phyloP scores from a whole-genome alignment of 345 rosid species.

The Angophora floribunda region DNA sequence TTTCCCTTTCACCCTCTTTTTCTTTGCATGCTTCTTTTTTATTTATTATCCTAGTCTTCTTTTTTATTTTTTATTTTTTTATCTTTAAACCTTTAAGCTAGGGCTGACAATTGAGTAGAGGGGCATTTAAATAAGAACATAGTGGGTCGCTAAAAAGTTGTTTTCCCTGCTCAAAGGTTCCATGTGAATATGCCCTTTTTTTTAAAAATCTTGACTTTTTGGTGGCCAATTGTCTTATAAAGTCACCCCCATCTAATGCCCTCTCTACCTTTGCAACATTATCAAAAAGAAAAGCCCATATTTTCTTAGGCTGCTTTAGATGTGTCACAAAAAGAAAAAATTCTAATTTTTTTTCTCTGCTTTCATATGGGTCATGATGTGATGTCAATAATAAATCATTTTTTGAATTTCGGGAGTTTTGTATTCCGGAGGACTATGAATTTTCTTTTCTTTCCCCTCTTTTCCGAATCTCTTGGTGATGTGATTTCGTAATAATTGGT shows the following conservation, averaged over 20 bases:
- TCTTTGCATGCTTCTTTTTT: background rate
- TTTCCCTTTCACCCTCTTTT: background rate
- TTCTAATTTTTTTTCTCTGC: background rate
- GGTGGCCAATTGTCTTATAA: background rate
- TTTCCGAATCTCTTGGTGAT: background rate
- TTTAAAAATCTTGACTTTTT: background rate
- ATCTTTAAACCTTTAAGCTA: background rate
- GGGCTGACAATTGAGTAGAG: background rate
- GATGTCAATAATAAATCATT: background rate
- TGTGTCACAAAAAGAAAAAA: background rate
- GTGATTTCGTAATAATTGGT: background rate
- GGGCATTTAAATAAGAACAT: background rate
- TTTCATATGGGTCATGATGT: background rate
- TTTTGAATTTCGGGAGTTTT: background rate
- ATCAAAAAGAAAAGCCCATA: too few species aligned
- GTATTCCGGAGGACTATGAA: background rate
- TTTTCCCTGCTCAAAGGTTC: background rate
- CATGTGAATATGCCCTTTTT: background rate
- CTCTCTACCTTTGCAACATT: background rate
- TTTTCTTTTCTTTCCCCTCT: background rate
- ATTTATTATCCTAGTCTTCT: background rate
- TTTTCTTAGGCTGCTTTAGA: background rate
- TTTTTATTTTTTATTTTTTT: background rate
- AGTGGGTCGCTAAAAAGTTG: background rate
- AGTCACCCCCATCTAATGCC: background rate